phyloP scores from a whole-genome alignment of 2,329 filamentous ascomycete genomes.

The Monilinia fructigena region DNA sequence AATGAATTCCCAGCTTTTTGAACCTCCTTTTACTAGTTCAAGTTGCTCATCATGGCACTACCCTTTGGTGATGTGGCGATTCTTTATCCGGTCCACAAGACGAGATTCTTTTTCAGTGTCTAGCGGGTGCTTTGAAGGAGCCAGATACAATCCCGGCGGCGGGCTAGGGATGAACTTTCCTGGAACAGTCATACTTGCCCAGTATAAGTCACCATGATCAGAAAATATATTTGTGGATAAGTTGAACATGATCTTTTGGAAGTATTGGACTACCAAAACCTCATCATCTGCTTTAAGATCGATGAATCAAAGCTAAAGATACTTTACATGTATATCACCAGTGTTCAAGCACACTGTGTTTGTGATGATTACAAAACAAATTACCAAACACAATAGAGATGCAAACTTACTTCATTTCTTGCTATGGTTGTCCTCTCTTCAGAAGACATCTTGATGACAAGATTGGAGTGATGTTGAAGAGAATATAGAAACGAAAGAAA shows the following conservation, averaged over 20 bases:
- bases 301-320: not conserved
- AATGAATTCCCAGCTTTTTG: too few relatives aligned
- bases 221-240: not conserved
- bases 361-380: not conserved
- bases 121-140: not conserved
- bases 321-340: not conserved
- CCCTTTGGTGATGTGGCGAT: too few relatives aligned
- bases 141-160: not conserved
- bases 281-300: not conserved
- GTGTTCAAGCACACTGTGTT: not conserved
- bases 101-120: too few relatives aligned
- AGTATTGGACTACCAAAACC: not conserved
- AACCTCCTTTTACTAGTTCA: too few relatives aligned
- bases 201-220: not conserved
- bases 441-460: not conserved
- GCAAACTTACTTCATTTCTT: not conserved
- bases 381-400: not conserved
- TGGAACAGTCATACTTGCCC: not conserved
- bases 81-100: too few relatives aligned
- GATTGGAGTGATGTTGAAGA: not conserved
- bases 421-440: not conserved
- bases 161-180: not conserved
- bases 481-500: not conserved
- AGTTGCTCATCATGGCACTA: not conserved
- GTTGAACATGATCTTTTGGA: not conserved